phyloP scores from a whole-genome alignment of 257 asterid species.

The Nemophila menziesii region DNA sequence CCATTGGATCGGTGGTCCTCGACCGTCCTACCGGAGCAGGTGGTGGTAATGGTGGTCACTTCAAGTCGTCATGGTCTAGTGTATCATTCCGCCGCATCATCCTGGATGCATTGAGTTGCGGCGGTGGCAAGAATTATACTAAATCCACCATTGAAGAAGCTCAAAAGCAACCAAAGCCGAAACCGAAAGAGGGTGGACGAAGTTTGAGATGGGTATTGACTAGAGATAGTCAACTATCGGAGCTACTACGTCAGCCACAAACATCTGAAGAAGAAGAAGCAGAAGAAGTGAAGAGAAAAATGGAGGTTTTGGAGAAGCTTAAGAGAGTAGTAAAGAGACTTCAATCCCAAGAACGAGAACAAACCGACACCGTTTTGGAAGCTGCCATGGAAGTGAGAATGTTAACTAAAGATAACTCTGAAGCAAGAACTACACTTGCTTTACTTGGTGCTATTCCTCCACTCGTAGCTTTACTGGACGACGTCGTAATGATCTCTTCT shows the following conservation, averaged over 20 bases:
- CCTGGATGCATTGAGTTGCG: slow-evolving; percentile 64
- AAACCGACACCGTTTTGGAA: slow-evolving; percentile 22
- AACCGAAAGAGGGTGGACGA: not conserved
- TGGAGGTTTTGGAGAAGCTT: slow-evolving; percentile 40
- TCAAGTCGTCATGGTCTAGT: slow-evolving; percentile 26
- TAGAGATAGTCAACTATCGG: slow-evolving; percentile 35
- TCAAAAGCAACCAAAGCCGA: not conserved
- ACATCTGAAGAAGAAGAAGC: slow-evolving; percentile 43
- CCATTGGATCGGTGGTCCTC: slow-evolving; percentile 44
- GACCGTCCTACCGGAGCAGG: slow-evolving; percentile 25
- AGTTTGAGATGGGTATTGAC: slow-evolving; percentile 16
- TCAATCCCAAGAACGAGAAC: slow-evolving; percentile 18
- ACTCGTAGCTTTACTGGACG: slow-evolving; percentile 47
- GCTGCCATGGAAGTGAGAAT: slow-evolving; percentile 68
- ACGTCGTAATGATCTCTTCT: slow-evolving; percentile 33
- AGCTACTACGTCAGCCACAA: slow-evolving; percentile 53
- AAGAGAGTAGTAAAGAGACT: slow-evolving; percentile 30
- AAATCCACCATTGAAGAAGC: slow-evolving; percentile 9
- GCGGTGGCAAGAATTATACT: slow-evolving; percentile 24
- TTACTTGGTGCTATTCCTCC: slow-evolving; percentile 87
- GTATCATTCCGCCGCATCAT: slow-evolving; percentile 33
- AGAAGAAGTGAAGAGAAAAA: slow-evolving; percentile 55
- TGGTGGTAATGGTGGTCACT: slow-evolving; percentile 12
- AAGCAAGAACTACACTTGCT: slow-evolving; percentile 61
- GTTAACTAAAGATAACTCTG: slow-evolving; percentile 48